Conservation (phyloP, 2,329 filamentous ascomycete genomes). For the Microdochium trichocladiopsis region DNA sequence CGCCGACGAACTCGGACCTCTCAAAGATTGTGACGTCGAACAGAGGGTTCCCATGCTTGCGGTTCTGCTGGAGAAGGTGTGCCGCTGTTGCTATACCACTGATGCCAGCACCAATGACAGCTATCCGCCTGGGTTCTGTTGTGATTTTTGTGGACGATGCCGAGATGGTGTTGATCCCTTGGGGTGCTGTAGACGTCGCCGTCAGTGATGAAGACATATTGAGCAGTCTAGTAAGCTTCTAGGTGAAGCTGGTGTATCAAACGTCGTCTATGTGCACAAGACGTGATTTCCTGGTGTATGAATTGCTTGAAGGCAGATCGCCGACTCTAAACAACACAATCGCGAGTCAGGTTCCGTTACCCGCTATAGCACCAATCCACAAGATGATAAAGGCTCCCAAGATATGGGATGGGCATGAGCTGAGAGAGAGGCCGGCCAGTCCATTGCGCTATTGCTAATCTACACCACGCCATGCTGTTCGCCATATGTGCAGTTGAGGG, state of each 20-base stretch:
- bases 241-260: too few relatives aligned
- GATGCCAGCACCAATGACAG: slow-evolving; percentile 59
- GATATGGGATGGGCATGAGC: too few relatives aligned
- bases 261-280: too few relatives aligned
- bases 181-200: neutral
- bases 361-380: too few relatives aligned
- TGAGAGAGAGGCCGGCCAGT: neutral
- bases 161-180: neutral
- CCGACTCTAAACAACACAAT: too few relatives aligned
- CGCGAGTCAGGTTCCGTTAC: too few relatives aligned
- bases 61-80: slow-evolving; percentile 37
- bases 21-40: slow-evolving; percentile 55
- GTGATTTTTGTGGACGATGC: neutral
- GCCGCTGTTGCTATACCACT: slow-evolving; percentile 56
- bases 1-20: slow-evolving; percentile 50
- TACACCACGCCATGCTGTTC: neutral
- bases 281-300: too few relatives aligned
- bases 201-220: neutral
- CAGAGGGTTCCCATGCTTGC: slow-evolving; percentile 38
- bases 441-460: neutral
- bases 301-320: too few relatives aligned
- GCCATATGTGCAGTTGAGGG: neutral
- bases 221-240: neutral
- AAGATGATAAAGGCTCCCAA: too few relatives aligned
- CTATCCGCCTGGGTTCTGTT: slow-evolving; percentile 23